Percentiles rank a stretch among this genome's conserved stretches.
Evolutionary conservation across 1,284 basidiomycete species (phyloP).

Genomic region (Cryptococcus sp.): DNA sequence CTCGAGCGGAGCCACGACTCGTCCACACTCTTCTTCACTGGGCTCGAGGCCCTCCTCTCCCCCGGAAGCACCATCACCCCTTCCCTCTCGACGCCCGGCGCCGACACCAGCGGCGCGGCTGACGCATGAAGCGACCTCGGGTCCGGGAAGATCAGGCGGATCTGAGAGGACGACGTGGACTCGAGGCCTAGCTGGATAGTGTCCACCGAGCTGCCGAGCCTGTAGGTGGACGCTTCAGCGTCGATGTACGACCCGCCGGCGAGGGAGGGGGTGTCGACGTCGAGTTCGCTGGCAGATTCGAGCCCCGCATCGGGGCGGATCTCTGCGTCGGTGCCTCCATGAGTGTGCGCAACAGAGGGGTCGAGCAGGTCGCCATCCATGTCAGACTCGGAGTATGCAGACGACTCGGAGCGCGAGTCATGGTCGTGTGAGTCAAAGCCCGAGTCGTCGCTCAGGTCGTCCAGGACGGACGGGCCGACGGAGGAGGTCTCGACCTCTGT

Average conservation of each 20-base stretch:
- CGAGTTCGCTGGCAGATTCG: neutral
- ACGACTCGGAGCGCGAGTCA: slow-evolving; percentile 10
- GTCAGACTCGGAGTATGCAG: slow-evolving; percentile 3
- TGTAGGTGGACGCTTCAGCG: slow-evolving; percentile 22
- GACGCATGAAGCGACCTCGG: slow-evolving; percentile 20
- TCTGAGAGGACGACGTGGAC: slow-evolving; percentile 11
- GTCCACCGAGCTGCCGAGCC: slow-evolving; percentile 16
- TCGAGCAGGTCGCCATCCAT: too few relatives aligned
- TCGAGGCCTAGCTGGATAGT: slow-evolving; percentile 10
- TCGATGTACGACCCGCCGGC: slow-evolving; percentile 23
- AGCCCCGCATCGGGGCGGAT: neutral
- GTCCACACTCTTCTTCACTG: slow-evolving; percentile 4
- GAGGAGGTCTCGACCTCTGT: slow-evolving; percentile 56
- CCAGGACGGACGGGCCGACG: slow-evolving; percentile 55
- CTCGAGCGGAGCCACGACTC: slow-evolving; percentile 13
- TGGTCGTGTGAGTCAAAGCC: slow-evolving; percentile 5
- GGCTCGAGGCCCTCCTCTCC: slow-evolving; percentile 7
- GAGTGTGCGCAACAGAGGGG: too few relatives aligned
- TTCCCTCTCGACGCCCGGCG: neutral
- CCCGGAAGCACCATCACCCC: too few relatives aligned
- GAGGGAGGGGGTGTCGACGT: slow-evolving; percentile 13
- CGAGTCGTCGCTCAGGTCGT: slow-evolving; percentile 59
- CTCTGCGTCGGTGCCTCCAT: neutral
- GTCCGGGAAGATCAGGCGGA: slow-evolving; percentile 30
- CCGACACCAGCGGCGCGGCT: slow-evolving; percentile 14